Conservation (phyloP, 1,284 basidiomycete species). For the Puccinia hordei region DNA sequence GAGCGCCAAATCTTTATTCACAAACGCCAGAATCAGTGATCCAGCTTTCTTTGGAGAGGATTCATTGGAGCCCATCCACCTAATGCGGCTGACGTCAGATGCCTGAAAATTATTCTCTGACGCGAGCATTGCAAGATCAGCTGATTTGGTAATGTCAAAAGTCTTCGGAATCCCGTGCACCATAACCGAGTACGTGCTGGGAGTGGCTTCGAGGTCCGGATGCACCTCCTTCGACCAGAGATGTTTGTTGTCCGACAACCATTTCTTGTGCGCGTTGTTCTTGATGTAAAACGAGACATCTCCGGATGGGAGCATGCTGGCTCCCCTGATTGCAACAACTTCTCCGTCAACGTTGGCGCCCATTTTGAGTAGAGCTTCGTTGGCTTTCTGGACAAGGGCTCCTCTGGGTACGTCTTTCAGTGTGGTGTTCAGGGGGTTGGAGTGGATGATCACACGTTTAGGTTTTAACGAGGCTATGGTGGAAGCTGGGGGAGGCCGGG, state of each 20-base stretch:
- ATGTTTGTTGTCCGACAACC: constrained; percentile 7
- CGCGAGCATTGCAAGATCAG: not conserved
- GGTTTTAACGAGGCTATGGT: not conserved
- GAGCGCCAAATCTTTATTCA: constrained; percentile 5
- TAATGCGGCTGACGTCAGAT: not conserved
- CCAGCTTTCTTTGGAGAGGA: not conserved
- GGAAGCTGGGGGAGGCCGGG: no score
- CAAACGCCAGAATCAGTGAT: not conserved
- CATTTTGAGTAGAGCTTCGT: not conserved
- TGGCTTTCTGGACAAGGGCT: not conserved
- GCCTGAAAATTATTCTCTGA: not conserved
- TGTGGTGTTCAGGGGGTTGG: not conserved
- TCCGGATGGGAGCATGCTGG: not conserved
- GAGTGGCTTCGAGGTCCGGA: not conserved
- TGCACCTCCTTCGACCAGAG: not conserved
- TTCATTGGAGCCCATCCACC: not conserved
- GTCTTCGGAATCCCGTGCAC: not conserved
- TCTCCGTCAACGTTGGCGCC: not conserved
- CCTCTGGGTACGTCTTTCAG: not conserved
- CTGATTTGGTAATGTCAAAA: not conserved
- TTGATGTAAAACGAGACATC: not conserved
- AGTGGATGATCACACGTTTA: not conserved
- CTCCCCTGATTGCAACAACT: not conserved
- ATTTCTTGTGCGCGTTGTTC: not conserved
- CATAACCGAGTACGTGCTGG: not conserved